A percentile compares a stretch with the other conserved stretches of the same genome.
phyloP scores from a whole-genome alignment of 805 yeast species.

The Alloascoidea hylecoeti region DNA sequence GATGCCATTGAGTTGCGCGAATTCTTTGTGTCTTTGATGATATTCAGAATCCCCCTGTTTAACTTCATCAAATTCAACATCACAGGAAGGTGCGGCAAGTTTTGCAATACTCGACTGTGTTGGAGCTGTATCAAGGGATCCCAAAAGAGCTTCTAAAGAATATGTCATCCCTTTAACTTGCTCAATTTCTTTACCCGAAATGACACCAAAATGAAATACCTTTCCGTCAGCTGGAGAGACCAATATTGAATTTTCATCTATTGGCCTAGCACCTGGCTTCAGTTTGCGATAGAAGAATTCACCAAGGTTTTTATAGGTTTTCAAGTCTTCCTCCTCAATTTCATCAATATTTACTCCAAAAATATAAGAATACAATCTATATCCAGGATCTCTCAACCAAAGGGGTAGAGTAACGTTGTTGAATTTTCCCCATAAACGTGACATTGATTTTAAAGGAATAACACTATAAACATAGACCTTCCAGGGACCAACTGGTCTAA shows the following conservation, averaged over 20 bases:
- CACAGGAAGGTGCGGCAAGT: not conserved
- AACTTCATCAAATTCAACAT: slow-evolving; percentile 25
- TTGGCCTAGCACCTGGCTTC: slow-evolving; percentile 66
- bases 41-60: slow-evolving; percentile 21
- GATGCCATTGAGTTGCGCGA: slow-evolving; percentile 69
- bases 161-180: slow-evolving; percentile 96
- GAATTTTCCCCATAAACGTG: slow-evolving; percentile 90
- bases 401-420: slow-evolving; percentile 74
- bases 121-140: slow-evolving; percentile 17
- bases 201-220: slow-evolving; percentile 70
- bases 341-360: slow-evolving; percentile 89
- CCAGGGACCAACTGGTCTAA: slow-evolving; percentile 71
- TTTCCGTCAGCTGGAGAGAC: slow-evolving; percentile 93
- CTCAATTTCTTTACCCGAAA: slow-evolving; percentile 67
- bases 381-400: slow-evolving; percentile 80
- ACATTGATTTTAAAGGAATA: slow-evolving; percentile 79
- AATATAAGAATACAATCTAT: slow-evolving; percentile 54
- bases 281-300: slow-evolving; percentile 86
- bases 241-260: slow-evolving; percentile 44
- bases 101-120: not conserved
- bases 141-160: slow-evolving; percentile 77
- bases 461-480: slow-evolving; percentile 79
- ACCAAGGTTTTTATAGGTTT: slow-evolving; percentile 62
- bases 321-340: slow-evolving; percentile 70
- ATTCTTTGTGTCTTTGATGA: slow-evolving; percentile 46